Conservation (phyloP, 805 yeast species). For the Ogataea nakhonphanomensis region DNA sequence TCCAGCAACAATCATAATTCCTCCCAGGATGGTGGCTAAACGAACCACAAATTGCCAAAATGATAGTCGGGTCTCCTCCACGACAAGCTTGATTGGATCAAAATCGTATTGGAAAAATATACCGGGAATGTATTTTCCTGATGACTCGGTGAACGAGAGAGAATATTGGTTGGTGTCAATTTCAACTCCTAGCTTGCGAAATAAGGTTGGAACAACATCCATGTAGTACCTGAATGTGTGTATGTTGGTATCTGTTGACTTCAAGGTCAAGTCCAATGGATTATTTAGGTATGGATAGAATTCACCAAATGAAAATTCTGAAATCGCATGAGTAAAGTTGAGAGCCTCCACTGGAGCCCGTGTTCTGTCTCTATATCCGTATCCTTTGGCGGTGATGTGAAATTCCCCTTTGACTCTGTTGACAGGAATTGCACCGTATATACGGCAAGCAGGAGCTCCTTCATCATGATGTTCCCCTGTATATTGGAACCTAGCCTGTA, state of each 20-base stretch:
- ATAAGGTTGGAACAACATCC: conserved; percentile 81
- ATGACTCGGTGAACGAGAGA: conserved; percentile 42
- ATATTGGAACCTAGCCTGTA: conserved; percentile 59
- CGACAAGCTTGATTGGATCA: conserved; percentile 74
- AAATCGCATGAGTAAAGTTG: conserved; percentile 80
- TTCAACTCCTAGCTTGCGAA: conserved; percentile 63
- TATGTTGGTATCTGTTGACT: conserved; percentile 45
- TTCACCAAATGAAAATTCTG: conserved; percentile 87
- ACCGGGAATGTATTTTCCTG: conserved; percentile 55
- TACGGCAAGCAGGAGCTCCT: conserved; percentile 78
- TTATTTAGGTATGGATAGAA: conserved; percentile 83
- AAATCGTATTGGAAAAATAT: conserved; percentile 81
- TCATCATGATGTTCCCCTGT: conserved; percentile 42
- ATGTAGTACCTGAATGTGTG: conserved; percentile 63
- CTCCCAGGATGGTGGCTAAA: conserved; percentile 79
- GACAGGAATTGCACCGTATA: conserved; percentile 79
- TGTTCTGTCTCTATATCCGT: conserved; percentile 53
- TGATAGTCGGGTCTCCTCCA: conserved; percentile 69
- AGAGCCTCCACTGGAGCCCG: conserved; percentile 47
- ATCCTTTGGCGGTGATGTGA: conserved; percentile 76
- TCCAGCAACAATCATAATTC: conserved; percentile 65
- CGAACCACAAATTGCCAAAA: conserved; percentile 76
- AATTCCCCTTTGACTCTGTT: conserved; percentile 84
- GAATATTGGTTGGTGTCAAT: conserved; percentile 88
- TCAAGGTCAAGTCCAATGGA: conserved; percentile 79